These are phyloP conservation scores for Saxophila tyrrhenica DNA, from an alignment of 495 filamentous ascomycete species.

Conservation along the genomic window DNA sequence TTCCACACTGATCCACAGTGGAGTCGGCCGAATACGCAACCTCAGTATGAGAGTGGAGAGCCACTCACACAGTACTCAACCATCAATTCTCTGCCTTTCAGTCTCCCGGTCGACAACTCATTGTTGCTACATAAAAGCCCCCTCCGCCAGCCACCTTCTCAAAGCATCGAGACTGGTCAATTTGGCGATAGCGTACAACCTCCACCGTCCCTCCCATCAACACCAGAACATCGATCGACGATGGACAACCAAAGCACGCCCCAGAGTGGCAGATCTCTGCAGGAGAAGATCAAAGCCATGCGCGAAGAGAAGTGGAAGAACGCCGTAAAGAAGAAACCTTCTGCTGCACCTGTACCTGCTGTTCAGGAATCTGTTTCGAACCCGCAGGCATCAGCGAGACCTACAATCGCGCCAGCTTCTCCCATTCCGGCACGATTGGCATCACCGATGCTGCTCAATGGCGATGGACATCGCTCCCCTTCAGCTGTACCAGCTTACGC, in stretches of 20 bases:
- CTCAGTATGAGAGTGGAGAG: not conserved
- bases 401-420: not conserved
- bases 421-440: not conserved
- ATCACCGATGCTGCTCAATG: constrained; percentile 1
- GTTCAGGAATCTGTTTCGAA: not conserved
- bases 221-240: not conserved
- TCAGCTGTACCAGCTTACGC: constrained; percentile 13
- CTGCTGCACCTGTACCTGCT: not conserved
- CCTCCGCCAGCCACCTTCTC: not conserved
- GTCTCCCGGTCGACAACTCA: not conserved
- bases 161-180: not conserved
- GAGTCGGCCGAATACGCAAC: not conserved
- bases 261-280: not conserved
- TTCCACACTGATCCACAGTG: too few species aligned
- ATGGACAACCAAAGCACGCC: not conserved
- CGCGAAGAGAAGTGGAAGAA: not conserved
- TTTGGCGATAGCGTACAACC: constrained; percentile 6
- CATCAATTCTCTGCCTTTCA: not conserved
- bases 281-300: not conserved
- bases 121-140: not conserved
- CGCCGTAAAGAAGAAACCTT: not conserved
- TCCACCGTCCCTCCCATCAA: not conserved
- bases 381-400: not conserved
- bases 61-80: not conserved
- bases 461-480: constrained; percentile 10